Percentiles rank a stretch among this genome's conserved stretches.
Evolutionary conservation across 495 filamentous ascomycete species (phyloP).

Genomic region (Aspergillus homomorphus): DNA sequence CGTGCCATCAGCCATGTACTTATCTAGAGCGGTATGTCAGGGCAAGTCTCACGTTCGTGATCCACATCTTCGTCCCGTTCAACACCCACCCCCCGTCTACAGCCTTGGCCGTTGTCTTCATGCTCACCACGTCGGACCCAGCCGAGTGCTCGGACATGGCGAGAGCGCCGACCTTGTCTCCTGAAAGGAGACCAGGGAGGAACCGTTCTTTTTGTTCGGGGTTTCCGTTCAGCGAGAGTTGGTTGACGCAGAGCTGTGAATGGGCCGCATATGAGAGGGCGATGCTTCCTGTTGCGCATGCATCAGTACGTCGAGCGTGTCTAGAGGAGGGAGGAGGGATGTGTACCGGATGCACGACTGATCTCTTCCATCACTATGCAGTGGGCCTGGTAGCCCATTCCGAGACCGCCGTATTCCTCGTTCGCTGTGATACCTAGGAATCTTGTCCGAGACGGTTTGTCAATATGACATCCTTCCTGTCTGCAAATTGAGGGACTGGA

Average conservation of each 20-base stretch:
- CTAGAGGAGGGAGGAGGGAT: not conserved
- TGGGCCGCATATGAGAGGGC: constrained; percentile 93
- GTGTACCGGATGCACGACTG: constrained; percentile 57
- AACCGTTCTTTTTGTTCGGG: constrained; percentile 72
- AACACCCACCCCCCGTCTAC: constrained; percentile 84
- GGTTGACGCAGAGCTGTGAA: constrained; percentile 95
- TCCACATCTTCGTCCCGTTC: constrained; percentile 99
- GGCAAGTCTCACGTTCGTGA: constrained; percentile 69
- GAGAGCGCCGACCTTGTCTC: constrained; percentile 79
- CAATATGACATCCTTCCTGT: not conserved
- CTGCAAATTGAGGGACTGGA: not conserved
- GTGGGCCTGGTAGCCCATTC: constrained; percentile 95
- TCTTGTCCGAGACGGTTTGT: constrained; percentile 31
- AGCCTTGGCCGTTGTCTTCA: constrained; percentile 78
- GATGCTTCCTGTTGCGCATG: constrained; percentile 63
- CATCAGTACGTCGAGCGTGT: not conserved
- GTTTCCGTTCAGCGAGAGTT: constrained; percentile 87
- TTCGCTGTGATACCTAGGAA: constrained; percentile 93
- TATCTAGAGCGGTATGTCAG: not conserved
- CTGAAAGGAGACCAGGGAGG: constrained; percentile 78
- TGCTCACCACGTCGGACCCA: constrained; percentile 91
- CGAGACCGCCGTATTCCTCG: constrained; percentile 87
- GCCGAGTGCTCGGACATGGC: constrained; percentile 95
- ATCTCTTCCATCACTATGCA: constrained; percentile 95
- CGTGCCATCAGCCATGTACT: not conserved